A percentile compares a stretch with the other conserved stretches of the same genome.
Evolutionary conservation across 495 filamentous ascomycete genomes (phyloP).

Genomic region (Penicillium roqueforti): DNA sequence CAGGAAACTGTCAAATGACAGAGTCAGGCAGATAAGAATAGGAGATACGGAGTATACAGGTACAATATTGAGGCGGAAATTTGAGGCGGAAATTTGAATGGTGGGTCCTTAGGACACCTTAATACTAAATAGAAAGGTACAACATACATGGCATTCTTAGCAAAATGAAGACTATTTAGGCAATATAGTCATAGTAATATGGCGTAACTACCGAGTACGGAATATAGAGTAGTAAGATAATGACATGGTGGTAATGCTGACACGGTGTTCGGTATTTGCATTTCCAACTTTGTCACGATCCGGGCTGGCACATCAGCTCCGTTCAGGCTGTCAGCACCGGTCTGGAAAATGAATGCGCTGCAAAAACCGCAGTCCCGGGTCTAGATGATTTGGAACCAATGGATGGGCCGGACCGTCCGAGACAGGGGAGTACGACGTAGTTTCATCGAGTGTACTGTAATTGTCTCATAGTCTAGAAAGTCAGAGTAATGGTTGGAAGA

Average conservation of each 20-base stretch:
- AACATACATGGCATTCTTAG: background rate
- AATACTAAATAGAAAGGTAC: background rate
- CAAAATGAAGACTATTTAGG: background rate
- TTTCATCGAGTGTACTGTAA: background rate
- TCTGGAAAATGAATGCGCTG: constrained; percentile 2
- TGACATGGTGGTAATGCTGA: background rate
- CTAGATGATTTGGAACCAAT: constrained; percentile 10
- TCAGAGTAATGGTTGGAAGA: background rate
- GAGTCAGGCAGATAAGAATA: background rate
- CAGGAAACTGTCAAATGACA: constrained; percentile 15
- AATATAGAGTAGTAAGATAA: background rate
- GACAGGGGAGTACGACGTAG: background rate
- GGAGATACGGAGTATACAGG: background rate
- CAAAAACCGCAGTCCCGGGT: constrained; percentile 16
- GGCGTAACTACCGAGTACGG: no score
- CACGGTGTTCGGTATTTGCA: background rate
- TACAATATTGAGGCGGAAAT: background rate
- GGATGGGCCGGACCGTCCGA: background rate
- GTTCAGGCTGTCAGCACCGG: background rate
- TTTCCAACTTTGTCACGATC: background rate
- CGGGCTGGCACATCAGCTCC: constrained; percentile 3
- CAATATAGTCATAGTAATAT: background rate
- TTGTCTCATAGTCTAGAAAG: background rate
- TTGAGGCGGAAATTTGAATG: no score
- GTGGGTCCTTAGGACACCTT: no score